Evolutionary conservation across 768 basidiomycete species (phyloP).

Genomic region (Lyophyllum semitale): DNA sequence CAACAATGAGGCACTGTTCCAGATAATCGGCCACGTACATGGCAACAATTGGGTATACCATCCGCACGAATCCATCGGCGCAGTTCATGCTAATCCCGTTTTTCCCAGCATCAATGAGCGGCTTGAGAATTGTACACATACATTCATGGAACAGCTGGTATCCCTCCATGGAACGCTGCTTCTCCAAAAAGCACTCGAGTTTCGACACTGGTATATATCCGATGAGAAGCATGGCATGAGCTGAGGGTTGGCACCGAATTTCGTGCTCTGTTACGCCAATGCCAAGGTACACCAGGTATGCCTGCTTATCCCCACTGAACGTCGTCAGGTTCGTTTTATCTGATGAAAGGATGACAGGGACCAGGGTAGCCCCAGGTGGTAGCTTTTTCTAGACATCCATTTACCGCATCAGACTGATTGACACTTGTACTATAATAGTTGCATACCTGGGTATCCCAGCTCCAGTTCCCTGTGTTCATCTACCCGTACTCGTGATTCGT

Average conservation of each 20-base stretch:
- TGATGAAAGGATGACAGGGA: conserved; percentile 38
- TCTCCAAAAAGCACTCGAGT: conserved; percentile 17
- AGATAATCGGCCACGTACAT: conserved; percentile 37
- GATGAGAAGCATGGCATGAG: conserved; percentile 32
- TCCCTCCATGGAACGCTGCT: background rate
- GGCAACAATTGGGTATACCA: conserved; percentile 33
- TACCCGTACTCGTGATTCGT: conserved; percentile 29
- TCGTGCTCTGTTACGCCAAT: conserved; percentile 40
- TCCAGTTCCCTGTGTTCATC: conserved; percentile 40
- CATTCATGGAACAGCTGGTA: conserved; percentile 17
- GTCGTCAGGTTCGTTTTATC: conserved; percentile 38
- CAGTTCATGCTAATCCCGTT: conserved; percentile 32
- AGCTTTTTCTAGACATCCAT: conserved; percentile 10
- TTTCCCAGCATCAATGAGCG: conserved; percentile 26
- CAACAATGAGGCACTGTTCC: conserved; percentile 34
- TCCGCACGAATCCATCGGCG: conserved; percentile 28
- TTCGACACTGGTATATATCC: conserved; percentile 41
- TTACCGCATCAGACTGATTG: background rate
- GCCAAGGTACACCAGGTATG: conserved; percentile 46
- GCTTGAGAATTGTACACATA: conserved; percentile 24
- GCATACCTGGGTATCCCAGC: conserved; percentile 35
- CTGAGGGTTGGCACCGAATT: conserved; percentile 29
- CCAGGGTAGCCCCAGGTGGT: conserved; percentile 27
- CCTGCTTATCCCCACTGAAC: conserved; percentile 36
- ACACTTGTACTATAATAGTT: background rate